Base-by-base conservation (phyloP, 2,329 filamentous ascomycete genomes). In the Microsporum ferrugineum region DNA sequence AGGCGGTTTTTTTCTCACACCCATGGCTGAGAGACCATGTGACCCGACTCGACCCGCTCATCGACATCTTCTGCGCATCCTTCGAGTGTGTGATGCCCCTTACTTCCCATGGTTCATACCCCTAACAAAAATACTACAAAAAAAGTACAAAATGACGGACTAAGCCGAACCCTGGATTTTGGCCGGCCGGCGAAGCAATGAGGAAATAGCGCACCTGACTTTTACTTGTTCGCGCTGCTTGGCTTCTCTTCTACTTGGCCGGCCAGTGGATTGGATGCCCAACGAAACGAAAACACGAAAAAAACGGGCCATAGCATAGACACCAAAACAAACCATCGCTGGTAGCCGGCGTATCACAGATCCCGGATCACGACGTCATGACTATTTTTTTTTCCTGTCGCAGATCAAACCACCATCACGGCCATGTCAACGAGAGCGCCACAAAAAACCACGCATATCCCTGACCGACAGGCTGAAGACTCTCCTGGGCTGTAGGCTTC, bases 271-370 rank as follows among this genome's bases (percentile, higher is more conserved):
- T 47, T 47, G 43, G 43, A 47, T 47, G 43, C 43, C 43, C 43
- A 47, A 47, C 43, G 43, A 47, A 47, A 23, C 17, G 17, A 23
- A 23, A 23, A 47, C 43, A 47, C 43, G 43, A 47, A 47, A 17
- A 17, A 47, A 47, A 47, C 43, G 43, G 43, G 43, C 29, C 49
- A 34, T 53, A 34, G 49, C 49, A 53, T 12, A 7, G 12, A 10
- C 27, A 47, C 45, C 39, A 43, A 43, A 43, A 43, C 27, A 53
- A 53, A 53, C 27, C 49, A 53, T 53, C 49, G 49, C 49, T 53
- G 49, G 49, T 53, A 53, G 49, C 49, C 49, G 49, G 49, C 49
- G 49, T 53, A 53, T 53, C 49, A 53, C 49, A 27, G 49, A 53
- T 34, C 49, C 33, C 33, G 49, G 49, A 31, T 53, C 49, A 53